These are phyloP conservation scores for Aspergillus awamori DNA, from an alignment of 2,329 filamentous ascomycete species.

Conservation along the genomic window DNA sequence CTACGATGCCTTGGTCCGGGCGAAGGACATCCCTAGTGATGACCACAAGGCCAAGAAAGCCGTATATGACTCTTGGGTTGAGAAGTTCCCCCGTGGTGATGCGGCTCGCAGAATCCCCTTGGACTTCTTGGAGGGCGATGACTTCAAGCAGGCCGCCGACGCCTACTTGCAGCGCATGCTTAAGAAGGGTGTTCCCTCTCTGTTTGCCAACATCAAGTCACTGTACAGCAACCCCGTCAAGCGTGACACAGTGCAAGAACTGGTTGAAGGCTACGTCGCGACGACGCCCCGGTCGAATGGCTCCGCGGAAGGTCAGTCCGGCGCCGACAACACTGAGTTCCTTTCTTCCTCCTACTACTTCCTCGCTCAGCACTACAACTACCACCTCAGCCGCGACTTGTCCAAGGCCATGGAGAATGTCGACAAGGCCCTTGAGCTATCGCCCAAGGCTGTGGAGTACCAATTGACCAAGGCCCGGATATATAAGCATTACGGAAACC, in stretches of 20 bases:
- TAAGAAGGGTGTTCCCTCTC: slow-evolving; percentile 89
- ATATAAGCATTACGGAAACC: slow-evolving; percentile 84
- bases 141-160: slow-evolving; percentile 77
- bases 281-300: slow-evolving; percentile 51
- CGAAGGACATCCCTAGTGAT: slow-evolving; percentile 63
- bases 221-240: slow-evolving; percentile 80
- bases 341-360: slow-evolving; percentile 85
- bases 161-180: slow-evolving; percentile 82
- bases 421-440: slow-evolving; percentile 78
- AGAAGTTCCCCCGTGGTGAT: slow-evolving; percentile 80
- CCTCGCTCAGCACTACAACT: slow-evolving; percentile 96
- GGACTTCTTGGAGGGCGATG: slow-evolving; percentile 82
- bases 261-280: slow-evolving; percentile 76
- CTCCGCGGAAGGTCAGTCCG: slow-evolving; percentile 49
- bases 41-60: slow-evolving; percentile 69
- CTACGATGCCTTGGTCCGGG: slow-evolving; percentile 75
- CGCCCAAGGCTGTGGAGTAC: slow-evolving; percentile 83
- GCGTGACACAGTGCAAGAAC: slow-evolving; percentile 70
- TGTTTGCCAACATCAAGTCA: slow-evolving; percentile 95
- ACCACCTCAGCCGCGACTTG: slow-evolving; percentile 81
- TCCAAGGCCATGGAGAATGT: slow-evolving; percentile 79
- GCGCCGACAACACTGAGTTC: slow-evolving; percentile 62
- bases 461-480: slow-evolving; percentile 95
- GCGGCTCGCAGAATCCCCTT: slow-evolving; percentile 83
- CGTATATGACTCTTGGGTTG: slow-evolving; percentile 79